Base-by-base conservation (phyloP, 352 stramenopile genomes). In the Phytophthora pistaciae region DNA sequence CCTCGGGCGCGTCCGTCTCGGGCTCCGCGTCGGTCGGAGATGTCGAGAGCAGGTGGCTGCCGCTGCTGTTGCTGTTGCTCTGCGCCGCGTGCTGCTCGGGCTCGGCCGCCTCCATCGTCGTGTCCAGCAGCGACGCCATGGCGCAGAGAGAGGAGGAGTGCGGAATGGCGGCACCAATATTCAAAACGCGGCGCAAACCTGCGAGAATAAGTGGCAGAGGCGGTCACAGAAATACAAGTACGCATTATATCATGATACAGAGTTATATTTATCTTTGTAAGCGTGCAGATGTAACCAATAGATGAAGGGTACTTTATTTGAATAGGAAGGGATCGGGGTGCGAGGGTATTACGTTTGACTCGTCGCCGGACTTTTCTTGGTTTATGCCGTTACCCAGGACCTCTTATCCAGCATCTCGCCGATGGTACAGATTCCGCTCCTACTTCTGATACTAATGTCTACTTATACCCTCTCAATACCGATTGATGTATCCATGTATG, bases 101-200 rank as follows among this genome's bases (percentile, higher is more conserved):
- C 55, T 73, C 70, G 25, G 65, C n/a, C 25, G 72, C 63, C 60
- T 77, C 75, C 80, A 88, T 87, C 2, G 75, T 76, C 56, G 76
- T 78, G 62, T 85, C 76, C 31, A 85, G 53, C 48, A 83, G 53
- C 68, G 72, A 78, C 56, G 68, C 68, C 70, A 77, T 80, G 33
- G 56, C 33, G 36, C 29, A 8, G 29, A 33, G 29, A 33, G 36
- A 42, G 11, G 36, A 42, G 36, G 36, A 42, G 11, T 42, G 33
- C 33, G 50, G 50, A 70, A 57, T 69, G 60, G n/a, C n/a, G 36
- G 11, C 21, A 64, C 68, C 16, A 62, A 79, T 76, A 76, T 70
- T 72, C 56, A 73, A 76, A 74, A 54, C 2, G 16, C 25, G 56
- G 10, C 14, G 21, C 16, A n/a, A 36, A 27, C n/a, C 40, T 49